Conservation (phyloP, 2,329 filamentous ascomycete species). For the Pseudovirgaria hyperparasitica region DNA sequence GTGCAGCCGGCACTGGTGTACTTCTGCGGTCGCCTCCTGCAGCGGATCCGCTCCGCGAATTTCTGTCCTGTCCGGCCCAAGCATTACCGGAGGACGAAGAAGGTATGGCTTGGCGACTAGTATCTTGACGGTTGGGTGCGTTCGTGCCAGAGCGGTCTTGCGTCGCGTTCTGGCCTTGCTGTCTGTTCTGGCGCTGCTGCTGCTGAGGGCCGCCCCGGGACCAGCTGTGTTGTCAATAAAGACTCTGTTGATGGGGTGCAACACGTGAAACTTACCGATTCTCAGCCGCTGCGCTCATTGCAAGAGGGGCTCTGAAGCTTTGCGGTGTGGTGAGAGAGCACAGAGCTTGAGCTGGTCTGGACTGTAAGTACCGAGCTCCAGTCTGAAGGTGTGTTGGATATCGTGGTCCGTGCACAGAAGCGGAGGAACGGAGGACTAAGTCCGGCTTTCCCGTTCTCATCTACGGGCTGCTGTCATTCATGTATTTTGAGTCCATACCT, state of each 20-base stretch:
- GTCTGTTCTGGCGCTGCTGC: slow-evolving; percentile 12
- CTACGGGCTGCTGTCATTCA: too few relatives aligned
- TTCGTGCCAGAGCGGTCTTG: slow-evolving; percentile 17
- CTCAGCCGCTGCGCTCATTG: slow-evolving; percentile 25
- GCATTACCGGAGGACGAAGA: slow-evolving; percentile 19
- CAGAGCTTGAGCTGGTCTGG: too few relatives aligned
- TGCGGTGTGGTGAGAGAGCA: too few relatives aligned
- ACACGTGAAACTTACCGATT: slow-evolving; percentile 16
- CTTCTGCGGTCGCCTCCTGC: slow-evolving; percentile 1
- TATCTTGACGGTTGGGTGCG: slow-evolving; percentile 20
- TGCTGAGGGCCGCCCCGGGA: slow-evolving; percentile 19
- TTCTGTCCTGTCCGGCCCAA: slow-evolving; percentile 15
- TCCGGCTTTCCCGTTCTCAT: too few relatives aligned
- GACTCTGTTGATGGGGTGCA: slow-evolving; percentile 5
- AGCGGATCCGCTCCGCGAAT: slow-evolving; percentile 7
- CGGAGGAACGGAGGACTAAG: too few relatives aligned
- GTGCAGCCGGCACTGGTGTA: slow-evolving; percentile 10
- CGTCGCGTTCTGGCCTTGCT: slow-evolving; percentile 3
- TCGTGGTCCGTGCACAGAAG: too few relatives aligned
- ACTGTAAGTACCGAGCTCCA: too few relatives aligned
- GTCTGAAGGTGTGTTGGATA: too few relatives aligned
- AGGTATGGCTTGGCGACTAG: slow-evolving; percentile 20
- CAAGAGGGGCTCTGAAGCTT: too few relatives aligned
- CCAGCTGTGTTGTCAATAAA: slow-evolving; percentile 16
- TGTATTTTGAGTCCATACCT: too few relatives aligned